Evolutionary conservation across 495 filamentous ascomycete genomes (phyloP).

Genomic region (Aspergillus baeticus): DNA sequence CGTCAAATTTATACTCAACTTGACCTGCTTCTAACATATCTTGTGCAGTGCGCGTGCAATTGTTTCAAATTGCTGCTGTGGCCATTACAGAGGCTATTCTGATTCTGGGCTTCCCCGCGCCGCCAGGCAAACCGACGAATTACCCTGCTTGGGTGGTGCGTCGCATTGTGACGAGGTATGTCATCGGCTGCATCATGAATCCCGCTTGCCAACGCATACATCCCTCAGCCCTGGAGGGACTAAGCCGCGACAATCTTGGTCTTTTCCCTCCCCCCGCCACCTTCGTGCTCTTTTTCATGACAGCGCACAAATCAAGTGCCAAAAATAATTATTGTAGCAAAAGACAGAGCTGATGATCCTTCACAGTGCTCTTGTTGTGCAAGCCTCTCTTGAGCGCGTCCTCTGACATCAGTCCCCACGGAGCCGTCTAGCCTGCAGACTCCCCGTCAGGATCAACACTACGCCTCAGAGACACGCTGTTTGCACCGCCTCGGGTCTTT

Average conservation of each 20-base stretch:
- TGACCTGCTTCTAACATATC: slow-evolving; percentile 16
- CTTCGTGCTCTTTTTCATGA: slow-evolving; percentile 20
- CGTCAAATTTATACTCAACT: slow-evolving; percentile 23
- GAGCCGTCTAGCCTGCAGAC: slow-evolving; percentile 21
- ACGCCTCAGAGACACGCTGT: slow-evolving; percentile 21
- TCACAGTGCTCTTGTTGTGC: slow-evolving; percentile 23
- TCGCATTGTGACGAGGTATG: slow-evolving; percentile 47
- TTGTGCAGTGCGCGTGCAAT: slow-evolving; percentile 12
- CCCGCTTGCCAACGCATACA: slow-evolving; percentile 52
- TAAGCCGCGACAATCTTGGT: slow-evolving; percentile 30
- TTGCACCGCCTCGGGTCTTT: slow-evolving; percentile 33
- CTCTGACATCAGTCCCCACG: slow-evolving; percentile 24
- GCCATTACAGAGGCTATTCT: neutral
- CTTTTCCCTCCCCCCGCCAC: slow-evolving; percentile 21
- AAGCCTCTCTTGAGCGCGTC: slow-evolving; percentile 17
- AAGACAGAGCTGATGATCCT: slow-evolving; percentile 27
- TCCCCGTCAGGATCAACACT: slow-evolving; percentile 22
- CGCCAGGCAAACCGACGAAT: slow-evolving; percentile 8
- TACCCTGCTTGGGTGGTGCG: slow-evolving; percentile 26
- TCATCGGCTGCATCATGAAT: slow-evolving; percentile 37
- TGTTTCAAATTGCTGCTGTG: slow-evolving; percentile 12
- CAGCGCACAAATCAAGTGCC: slow-evolving; percentile 31
- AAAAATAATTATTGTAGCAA: slow-evolving; percentile 18
- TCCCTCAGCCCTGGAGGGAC: slow-evolving; percentile 33
- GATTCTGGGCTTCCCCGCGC: slow-evolving; percentile 8